A percentile compares a stretch with the other conserved stretches of the same genome.
Conservation (phyloP, 345 rosid species). For the Sonneratia alba region DNA sequence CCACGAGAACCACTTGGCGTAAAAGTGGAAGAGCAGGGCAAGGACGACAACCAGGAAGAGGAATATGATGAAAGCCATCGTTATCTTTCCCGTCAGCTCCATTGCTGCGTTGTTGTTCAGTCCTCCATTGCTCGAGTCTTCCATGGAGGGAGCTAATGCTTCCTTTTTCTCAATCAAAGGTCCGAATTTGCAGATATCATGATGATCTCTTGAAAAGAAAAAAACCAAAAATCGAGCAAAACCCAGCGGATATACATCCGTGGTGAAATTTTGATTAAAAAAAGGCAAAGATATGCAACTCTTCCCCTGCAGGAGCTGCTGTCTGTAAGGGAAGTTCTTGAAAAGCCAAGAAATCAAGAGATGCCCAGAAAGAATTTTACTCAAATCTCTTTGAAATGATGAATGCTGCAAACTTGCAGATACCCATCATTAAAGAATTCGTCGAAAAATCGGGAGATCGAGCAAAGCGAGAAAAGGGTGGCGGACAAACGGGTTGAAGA, state of each 20-base stretch:
- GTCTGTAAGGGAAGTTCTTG: no score
- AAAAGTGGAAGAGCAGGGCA: constrained; percentile 65
- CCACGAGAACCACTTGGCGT: constrained; percentile 90
- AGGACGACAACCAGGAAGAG: constrained; percentile 52
- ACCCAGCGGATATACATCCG: background rate
- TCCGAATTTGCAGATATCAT: no score
- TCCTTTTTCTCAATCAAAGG: background rate
- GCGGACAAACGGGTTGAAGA: background rate
- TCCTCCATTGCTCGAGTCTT: constrained; percentile 12
- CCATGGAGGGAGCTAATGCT: constrained; percentile 23
- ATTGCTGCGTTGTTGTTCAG: constrained; percentile 30
- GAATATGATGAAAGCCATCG: constrained; percentile 47
- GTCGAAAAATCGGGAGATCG: no score
- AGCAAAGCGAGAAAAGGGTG: no score
- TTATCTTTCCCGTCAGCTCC: constrained; percentile 54
- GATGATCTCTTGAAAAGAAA: background rate
- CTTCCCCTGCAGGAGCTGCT: no score
- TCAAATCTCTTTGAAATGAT: background rate
- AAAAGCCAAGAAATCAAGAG: no score
- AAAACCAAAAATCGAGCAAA: constrained; percentile 8
- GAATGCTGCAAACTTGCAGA: background rate
- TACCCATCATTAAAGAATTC: background rate
- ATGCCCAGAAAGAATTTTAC: constrained; percentile 7
- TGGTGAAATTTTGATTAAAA: no score
- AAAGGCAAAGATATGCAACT: no score